Evolutionary conservation across 2,329 filamentous ascomycete species (phyloP).

Genomic region (Neonectria ditissima): DNA sequence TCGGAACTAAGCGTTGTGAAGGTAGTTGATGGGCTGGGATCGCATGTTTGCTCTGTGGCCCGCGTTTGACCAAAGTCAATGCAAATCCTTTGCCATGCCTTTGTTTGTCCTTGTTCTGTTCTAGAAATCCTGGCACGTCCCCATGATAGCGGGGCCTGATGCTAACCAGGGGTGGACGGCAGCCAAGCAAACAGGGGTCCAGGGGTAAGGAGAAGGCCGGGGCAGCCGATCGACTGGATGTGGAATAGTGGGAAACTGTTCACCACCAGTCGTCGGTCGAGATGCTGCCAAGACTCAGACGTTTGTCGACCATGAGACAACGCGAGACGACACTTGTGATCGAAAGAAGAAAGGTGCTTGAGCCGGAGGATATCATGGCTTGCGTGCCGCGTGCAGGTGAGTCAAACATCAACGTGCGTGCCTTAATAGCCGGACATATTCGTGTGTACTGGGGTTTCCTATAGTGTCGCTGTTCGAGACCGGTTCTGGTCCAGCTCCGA

Average conservation of each 20-base stretch:
- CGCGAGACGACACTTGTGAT: conserved; percentile 35
- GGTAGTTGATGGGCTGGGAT: conserved; percentile 9
- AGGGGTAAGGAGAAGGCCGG: conserved; percentile 32
- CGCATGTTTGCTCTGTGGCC: conserved; percentile 8
- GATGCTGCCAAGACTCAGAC: conserved; percentile 40
- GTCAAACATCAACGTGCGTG: conserved; percentile 27
- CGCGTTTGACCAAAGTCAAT: conserved; percentile 17
- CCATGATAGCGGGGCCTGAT: conserved; percentile 37
- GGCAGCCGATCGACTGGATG: conserved; percentile 37
- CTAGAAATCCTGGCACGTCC: conserved; percentile 32
- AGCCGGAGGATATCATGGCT: conserved; percentile 13
- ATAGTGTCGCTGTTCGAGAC: conserved; percentile 29
- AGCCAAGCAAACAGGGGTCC: conserved; percentile 33
- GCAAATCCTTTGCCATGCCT: conserved; percentile 18
- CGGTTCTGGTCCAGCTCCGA: conserved; percentile 29
- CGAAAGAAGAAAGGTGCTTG: conserved; percentile 31
- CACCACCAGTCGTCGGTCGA: conserved; percentile 39
- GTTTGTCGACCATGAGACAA: conserved; percentile 36
- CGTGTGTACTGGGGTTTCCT: conserved; percentile 9
- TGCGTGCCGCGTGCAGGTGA: conserved; percentile 21
- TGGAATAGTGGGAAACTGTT: conserved; percentile 38
- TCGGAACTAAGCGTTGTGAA: conserved; percentile 5
- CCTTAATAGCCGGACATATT: conserved; percentile 7
- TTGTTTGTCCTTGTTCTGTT: conserved; percentile 24
- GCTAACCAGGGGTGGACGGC: conserved; percentile 40